Evolutionary conservation across 2,329 filamentous ascomycete genomes (phyloP).

Genomic region (Decorospora gaudefroyi): DNA sequence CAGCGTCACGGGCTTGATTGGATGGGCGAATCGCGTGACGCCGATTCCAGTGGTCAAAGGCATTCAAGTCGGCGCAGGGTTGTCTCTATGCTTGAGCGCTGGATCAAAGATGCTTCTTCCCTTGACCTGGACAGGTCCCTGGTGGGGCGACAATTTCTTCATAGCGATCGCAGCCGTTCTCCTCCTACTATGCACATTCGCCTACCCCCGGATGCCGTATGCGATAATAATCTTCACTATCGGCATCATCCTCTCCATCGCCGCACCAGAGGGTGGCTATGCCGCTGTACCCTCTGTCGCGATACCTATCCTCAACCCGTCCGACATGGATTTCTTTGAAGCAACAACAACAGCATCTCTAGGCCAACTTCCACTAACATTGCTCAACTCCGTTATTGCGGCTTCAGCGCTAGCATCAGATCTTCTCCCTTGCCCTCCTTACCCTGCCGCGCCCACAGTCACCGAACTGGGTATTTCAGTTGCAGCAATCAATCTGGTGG

Average conservation of each 20-base stretch:
- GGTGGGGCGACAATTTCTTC: slow-evolving; percentile 74
- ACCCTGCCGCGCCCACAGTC: slow-evolving; percentile 64
- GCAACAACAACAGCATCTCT: slow-evolving; percentile 71
- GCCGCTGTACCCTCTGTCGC: slow-evolving; percentile 54
- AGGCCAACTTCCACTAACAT: slow-evolving; percentile 87
- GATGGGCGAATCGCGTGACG: slow-evolving; percentile 71
- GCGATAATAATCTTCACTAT: slow-evolving; percentile 72
- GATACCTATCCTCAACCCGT: slow-evolving; percentile 58
- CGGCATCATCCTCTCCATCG: slow-evolving; percentile 68
- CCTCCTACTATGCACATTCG: slow-evolving; percentile 69
- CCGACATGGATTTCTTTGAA: slow-evolving; percentile 53
- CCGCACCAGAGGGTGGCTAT: slow-evolving; percentile 35
- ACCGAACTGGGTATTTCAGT: slow-evolving; percentile 82
- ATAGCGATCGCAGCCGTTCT: slow-evolving; percentile 78
- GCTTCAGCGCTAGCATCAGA: slow-evolving; percentile 79
- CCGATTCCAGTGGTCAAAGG: slow-evolving; percentile 90
- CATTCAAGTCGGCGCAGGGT: slow-evolving; percentile 89
- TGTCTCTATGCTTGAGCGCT: slow-evolving; percentile 79
- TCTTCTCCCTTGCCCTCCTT: slow-evolving; percentile 69
- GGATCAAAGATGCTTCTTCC: slow-evolving; percentile 68
- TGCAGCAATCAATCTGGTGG: slow-evolving; percentile 77
- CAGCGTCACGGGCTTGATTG: slow-evolving; percentile 77
- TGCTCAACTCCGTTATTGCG: slow-evolving; percentile 89
- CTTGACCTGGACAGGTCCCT: slow-evolving; percentile 68
- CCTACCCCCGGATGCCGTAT: slow-evolving; percentile 71